Conservation (phyloP, 352 stramenopile species). For the Globisporangium spinosum region DNA sequence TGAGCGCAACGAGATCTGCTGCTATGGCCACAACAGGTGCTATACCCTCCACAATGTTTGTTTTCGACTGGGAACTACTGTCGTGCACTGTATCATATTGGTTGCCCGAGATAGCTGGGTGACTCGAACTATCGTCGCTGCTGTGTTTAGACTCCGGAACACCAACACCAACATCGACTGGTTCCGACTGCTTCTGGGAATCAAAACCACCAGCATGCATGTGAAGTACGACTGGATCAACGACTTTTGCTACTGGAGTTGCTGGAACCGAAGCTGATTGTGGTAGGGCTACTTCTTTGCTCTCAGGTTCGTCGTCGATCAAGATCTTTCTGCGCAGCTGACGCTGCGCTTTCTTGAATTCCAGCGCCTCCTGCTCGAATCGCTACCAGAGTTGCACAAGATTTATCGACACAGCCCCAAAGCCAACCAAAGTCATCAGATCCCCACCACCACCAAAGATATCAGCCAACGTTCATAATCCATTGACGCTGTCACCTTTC, state of each 20-base stretch:
- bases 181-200: neutral
- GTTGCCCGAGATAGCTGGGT: neutral
- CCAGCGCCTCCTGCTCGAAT: conserved; percentile 19
- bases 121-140: neutral
- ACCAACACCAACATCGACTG: neutral
- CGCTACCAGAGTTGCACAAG: neutral
- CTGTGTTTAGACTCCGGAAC: neutral
- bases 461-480: neutral
- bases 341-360: conserved; percentile 8
- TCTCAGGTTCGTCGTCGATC: conserved; percentile 1
- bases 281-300: neutral
- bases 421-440: neutral
- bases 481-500: conserved; percentile 30
- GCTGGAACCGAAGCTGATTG: neutral
- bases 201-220: neutral
- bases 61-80: neutral
- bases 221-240: neutral
- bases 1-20: conserved; percentile 27
- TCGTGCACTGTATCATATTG: neutral
- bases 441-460: neutral
- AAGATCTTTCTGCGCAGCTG: conserved; percentile 6
- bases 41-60: neutral
- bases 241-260: conserved; percentile 2
- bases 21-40: neutral
- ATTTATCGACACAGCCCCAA: neutral